These are phyloP conservation scores for Tinospora cordifolia DNA, from an alignment of 164 flowering plant genomes.

Conservation along the genomic window DNA sequence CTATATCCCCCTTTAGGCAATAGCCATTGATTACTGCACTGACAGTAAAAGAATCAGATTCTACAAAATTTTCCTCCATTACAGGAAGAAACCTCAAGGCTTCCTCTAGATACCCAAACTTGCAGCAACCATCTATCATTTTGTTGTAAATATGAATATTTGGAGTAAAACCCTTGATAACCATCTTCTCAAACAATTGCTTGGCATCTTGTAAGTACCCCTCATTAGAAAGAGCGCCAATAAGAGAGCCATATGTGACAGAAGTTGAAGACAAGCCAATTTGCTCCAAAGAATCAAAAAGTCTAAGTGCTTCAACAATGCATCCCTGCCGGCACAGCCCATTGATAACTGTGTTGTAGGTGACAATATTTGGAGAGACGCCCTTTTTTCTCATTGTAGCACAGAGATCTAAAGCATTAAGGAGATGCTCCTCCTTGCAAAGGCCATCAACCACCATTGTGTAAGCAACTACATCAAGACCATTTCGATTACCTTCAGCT, in stretches of 20 bases:
- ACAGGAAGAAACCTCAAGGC: conserved; percentile 43
- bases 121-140: conserved; percentile 60
- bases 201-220: conserved; percentile 65
- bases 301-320: conserved; percentile 67
- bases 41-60: conserved; percentile 61
- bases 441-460: conserved; percentile 54
- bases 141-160: conserved; percentile 59
- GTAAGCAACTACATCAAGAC: conserved; percentile 47
- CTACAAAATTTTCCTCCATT: conserved; percentile 31
- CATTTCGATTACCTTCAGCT: conserved; percentile 29
- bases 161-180: conserved; percentile 43
- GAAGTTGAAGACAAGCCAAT: conserved; percentile 46
- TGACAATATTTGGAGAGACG: conserved; percentile 45
- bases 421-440: conserved; percentile 55
- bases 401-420: conserved; percentile 63
- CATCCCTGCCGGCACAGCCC: conserved; percentile 77
- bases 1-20: conserved; percentile 62
- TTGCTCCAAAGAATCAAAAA: conserved; percentile 75
- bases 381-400: conserved; percentile 41
- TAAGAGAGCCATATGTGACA: conserved; percentile 57
- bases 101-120: conserved; percentile 48
- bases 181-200: conserved; percentile 57
- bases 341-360: conserved; percentile 62
- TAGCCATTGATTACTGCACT: conserved; percentile 61
- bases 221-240: conserved; percentile 56